A percentile compares a stretch with the other conserved stretches of the same genome.
These are phyloP conservation scores for Atalantia buxifolia DNA, from an alignment of 345 rosid genomes.

Conservation along the genomic window DNA sequence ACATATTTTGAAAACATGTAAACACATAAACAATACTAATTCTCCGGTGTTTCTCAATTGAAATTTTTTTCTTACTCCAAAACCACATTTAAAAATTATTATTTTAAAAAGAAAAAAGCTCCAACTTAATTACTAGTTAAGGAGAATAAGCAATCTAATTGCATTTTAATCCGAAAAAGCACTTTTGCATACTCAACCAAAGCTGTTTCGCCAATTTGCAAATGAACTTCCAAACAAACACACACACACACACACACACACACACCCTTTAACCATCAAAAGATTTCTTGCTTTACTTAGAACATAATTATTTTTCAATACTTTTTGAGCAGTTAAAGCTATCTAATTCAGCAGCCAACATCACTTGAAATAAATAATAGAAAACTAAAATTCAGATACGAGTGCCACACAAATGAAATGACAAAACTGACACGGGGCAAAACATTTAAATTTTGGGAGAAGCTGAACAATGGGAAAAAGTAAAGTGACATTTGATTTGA, in stretches of 20 bases:
- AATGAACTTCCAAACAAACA: not conserved
- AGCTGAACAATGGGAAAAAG: not conserved
- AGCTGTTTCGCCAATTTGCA: not conserved
- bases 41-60: too few relatives aligned
- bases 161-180: not conserved
- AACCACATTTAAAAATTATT: too few relatives aligned
- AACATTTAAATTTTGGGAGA: not conserved
- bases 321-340: not conserved
- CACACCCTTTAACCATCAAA: not conserved
- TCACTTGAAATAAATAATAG: not conserved
- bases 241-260: not conserved
- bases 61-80: too few relatives aligned
- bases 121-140: not conserved
- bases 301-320: too few relatives aligned
- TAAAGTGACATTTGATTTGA: not conserved
- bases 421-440: not conserved
- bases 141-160: not conserved
- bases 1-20: not conserved
- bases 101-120: not conserved
- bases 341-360: not conserved
- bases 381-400: not conserved
- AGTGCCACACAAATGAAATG: not conserved
- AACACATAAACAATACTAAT: not conserved
- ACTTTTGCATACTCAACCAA: not conserved
- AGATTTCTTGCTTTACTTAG: not conserved